These are phyloP conservation scores for Xylariales sp. DNA, from an alignment of 2,329 filamentous ascomycete genomes.

Conservation along the genomic window DNA sequence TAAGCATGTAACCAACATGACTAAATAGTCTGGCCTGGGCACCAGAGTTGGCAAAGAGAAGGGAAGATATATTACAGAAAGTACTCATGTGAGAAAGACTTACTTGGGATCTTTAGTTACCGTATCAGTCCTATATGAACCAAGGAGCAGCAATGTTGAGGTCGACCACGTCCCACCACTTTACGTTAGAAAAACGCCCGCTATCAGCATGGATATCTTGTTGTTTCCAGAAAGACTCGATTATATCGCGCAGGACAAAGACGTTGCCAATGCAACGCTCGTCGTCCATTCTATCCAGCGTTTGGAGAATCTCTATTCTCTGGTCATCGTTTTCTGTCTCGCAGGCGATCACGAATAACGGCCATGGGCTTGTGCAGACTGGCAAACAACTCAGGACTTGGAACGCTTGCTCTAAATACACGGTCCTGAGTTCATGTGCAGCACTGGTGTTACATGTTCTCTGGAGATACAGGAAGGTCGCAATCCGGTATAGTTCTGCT, in stretches of 20 bases:
- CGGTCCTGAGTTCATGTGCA: slow-evolving; percentile 21
- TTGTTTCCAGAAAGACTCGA: slow-evolving; percentile 42
- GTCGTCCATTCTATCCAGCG: slow-evolving; percentile 37
- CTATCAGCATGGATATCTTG: slow-evolving; percentile 34
- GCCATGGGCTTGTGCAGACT: slow-evolving; percentile 44
- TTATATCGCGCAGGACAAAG: slow-evolving; percentile 36
- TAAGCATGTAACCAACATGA: slow-evolving; percentile 16
- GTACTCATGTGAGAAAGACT: too few relatives aligned
- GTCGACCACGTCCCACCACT: slow-evolving; percentile 36
- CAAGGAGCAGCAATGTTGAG: slow-evolving; percentile 28
- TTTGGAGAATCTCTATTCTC: slow-evolving; percentile 33
- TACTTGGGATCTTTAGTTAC: too few relatives aligned
- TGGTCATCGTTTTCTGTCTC: slow-evolving; percentile 37
- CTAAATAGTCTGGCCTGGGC: too few relatives aligned
- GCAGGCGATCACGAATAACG: slow-evolving; percentile 42
- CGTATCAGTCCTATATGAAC: too few relatives aligned
- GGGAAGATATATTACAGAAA: too few relatives aligned
- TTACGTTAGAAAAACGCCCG: slow-evolving; percentile 22
- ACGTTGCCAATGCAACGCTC: slow-evolving; percentile 41
- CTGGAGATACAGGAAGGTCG: slow-evolving; percentile 38
- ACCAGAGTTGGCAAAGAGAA: too few relatives aligned
- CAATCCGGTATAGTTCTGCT: slow-evolving; percentile 47
- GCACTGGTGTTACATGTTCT: slow-evolving; percentile 22
- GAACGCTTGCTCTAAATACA: slow-evolving; percentile 31
- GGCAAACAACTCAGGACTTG: slow-evolving; percentile 30